phyloP scores from a whole-genome alignment of 805 yeast genomes.

The Ogataea salicorniae region DNA sequence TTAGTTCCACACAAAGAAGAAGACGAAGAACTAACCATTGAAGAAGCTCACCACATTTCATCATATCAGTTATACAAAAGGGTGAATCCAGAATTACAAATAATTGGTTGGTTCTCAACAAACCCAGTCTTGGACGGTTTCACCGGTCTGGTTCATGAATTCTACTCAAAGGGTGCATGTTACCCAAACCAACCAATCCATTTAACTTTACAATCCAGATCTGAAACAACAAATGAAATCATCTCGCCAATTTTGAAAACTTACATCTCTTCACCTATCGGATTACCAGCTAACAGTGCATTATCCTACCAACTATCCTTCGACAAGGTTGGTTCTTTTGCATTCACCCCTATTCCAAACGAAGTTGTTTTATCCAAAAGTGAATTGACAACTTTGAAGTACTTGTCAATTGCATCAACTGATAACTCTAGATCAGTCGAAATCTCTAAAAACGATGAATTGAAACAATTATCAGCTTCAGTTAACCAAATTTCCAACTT shows the following conservation, averaged over 20 bases:
- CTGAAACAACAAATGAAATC: constrained; percentile 40
- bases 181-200: constrained; percentile 75
- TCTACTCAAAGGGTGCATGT: constrained; percentile 69
- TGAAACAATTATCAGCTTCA: constrained; percentile 42
- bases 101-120: constrained; percentile 82
- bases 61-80: constrained; percentile 68
- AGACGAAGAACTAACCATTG: constrained; percentile 72
- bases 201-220: constrained; percentile 61
- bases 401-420: constrained; percentile 35
- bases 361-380: constrained; percentile 50
- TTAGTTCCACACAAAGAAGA: constrained; percentile 76
- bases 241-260: constrained; percentile 55
- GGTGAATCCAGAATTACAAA: constrained; percentile 71
- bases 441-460: constrained; percentile 35
- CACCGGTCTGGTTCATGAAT: constrained; percentile 75
- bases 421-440: constrained; percentile 28
- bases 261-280: constrained; percentile 75
- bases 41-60: constrained; percentile 67
- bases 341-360: constrained; percentile 75
- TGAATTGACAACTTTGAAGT: constrained; percentile 55
- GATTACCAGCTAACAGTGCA: constrained; percentile 39
- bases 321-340: constrained; percentile 43
- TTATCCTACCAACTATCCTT: constrained; percentile 33
- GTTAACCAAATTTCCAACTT: constrained; percentile 41
- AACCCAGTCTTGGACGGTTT: constrained; percentile 57